These are phyloP conservation scores for Mrakia blollopis DNA, from an alignment of 768 basidiomycete genomes.

Conservation along the genomic window DNA sequence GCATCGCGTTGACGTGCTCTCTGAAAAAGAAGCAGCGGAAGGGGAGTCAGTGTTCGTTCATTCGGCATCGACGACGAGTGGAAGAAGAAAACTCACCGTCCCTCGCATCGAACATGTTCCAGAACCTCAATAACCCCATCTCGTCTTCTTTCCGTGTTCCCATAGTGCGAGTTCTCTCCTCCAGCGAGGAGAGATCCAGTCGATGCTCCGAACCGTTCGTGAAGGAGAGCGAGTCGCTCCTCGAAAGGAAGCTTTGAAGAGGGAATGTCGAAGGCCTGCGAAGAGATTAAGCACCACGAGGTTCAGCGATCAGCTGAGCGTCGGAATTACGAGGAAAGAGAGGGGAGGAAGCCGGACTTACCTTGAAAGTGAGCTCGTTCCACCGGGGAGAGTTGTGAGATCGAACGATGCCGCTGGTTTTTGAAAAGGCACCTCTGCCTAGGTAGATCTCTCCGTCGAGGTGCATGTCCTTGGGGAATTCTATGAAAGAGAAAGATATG, in stretches of 20 bases:
- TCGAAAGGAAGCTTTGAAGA: background rate
- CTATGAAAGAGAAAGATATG: too few relatives aligned
- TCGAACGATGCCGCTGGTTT: background rate
- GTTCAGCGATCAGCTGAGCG: background rate
- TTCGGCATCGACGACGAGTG: background rate
- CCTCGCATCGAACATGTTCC: background rate
- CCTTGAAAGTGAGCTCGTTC: conserved; percentile 10
- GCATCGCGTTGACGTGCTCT: background rate
- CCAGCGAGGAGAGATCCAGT: background rate
- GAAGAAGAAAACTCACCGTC: background rate
- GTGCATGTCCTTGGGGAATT: background rate
- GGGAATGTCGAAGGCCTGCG: conserved; percentile 3
- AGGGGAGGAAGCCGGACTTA: background rate
- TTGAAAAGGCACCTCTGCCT: background rate
- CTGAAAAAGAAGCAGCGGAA: background rate
- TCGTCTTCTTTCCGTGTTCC: background rate
- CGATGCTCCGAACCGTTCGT: background rate
- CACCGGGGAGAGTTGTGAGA: background rate
- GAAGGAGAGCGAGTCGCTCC: background rate
- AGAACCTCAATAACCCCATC: background rate
- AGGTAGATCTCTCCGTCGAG: conserved; percentile 16
- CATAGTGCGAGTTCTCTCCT: conserved; percentile 3
- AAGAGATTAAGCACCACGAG: background rate
- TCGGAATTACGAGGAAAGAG: background rate
- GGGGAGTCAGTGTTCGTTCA: too few relatives aligned